Base-by-base conservation (phyloP, 2,329 filamentous ascomycete genomes). In the Fonsecaea nubica region DNA sequence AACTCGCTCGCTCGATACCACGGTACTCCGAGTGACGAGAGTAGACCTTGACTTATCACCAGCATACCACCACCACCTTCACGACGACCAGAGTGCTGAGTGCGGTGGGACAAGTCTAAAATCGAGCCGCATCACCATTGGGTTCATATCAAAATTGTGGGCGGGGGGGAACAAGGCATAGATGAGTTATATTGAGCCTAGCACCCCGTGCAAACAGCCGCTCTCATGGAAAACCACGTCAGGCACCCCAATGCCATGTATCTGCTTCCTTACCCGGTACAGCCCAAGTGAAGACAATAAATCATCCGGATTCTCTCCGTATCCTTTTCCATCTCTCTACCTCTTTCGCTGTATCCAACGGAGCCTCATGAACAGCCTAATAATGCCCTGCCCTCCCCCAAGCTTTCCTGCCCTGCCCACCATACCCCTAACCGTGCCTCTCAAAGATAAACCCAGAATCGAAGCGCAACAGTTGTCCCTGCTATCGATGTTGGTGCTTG, bases 401-500 rank as follows among this genome's bases (percentile, higher is more conserved):
- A 50, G 45, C 9, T 18, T 48, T 21, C 8, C n/a, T 21, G 42
- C 8, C n/a, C n/a, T 48, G 38, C 38, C 12, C 35, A 13, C 35
- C 8, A 38, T 38, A 13, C 12, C 8, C 35, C 35, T 13, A 40
- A 15, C 12, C 40, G 15, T 45, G 45, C 9, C 18, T 21, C 18
- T 30, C 9, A 30, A 50, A 3, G 45, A 50, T 30, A 9, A 4
- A 30, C 21, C 45, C 18, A 10, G 18, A 13, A 30, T 13, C 2
- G 45, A 25, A 12, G 21, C 10, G 18, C 45, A 25, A 30, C 45
- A 50, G 45, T 21, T 25, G 45, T 50, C 25, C 42, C 25, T 25
- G 21, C 45, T 50, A 50, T 50, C 10, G 21, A 13, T 13, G 45
- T 50, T 13, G 21, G 25, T 50, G 21, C 32, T 64, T 72, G 21